Conservation (phyloP, 345 rosid species). For the Hibiscus mutabilis region DNA sequence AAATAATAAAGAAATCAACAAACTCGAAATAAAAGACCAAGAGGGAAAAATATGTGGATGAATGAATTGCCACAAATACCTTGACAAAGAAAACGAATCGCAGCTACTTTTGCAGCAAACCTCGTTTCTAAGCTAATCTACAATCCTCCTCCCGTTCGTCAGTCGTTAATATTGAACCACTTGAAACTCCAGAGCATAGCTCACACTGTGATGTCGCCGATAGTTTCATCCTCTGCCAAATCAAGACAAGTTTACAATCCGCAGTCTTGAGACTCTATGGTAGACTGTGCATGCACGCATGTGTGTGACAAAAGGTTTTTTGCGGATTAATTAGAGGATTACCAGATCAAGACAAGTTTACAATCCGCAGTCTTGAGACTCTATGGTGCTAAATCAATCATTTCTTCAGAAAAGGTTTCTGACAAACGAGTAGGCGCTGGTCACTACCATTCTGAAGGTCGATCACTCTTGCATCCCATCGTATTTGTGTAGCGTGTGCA, state of each 20-base stretch:
- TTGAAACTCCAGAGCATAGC: background rate
- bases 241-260: too few species aligned
- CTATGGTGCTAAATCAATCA: conserved; percentile 31
- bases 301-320: background rate
- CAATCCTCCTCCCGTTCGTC: conserved; percentile 24
- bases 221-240: conserved; percentile 15
- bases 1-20: conserved; percentile 15
- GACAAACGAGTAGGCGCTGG: conserved; percentile 92
- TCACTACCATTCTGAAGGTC: conserved; percentile 94
- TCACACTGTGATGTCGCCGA: conserved; percentile 12
- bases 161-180: conserved; percentile 3
- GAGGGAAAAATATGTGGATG: conserved; percentile 15
- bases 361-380: conserved; percentile 18
- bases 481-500: conserved; percentile 57
- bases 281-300: background rate
- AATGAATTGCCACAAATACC: conserved; percentile 48
- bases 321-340: conserved; percentile 16
- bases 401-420: conserved; percentile 77
- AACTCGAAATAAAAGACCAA: conserved; percentile 3
- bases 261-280: too few species aligned
- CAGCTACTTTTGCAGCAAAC: conserved; percentile 26
- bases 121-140: conserved; percentile 23
- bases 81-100: conserved; percentile 14
- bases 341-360: conserved; percentile 38
- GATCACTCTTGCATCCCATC: conserved; percentile 98